phyloP scores from a whole-genome alignment of 306 rosid genomes.

The Inga laurina region DNA sequence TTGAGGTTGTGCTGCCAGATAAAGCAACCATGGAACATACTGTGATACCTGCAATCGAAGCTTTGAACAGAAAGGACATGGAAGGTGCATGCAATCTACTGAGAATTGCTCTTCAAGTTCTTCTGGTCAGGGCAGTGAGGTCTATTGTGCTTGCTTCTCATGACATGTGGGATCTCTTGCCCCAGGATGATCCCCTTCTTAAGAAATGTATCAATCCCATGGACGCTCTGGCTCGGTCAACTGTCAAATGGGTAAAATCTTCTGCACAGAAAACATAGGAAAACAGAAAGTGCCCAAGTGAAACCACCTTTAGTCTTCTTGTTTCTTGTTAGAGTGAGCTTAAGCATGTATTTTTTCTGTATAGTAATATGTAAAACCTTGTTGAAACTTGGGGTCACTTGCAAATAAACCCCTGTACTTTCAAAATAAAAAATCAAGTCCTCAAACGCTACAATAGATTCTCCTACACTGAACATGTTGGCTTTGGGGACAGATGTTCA shows the following conservation, averaged over 20 bases:
- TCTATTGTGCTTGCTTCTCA: slow-evolving; percentile 67
- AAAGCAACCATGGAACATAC: slow-evolving; percentile 78
- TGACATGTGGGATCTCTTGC: slow-evolving; percentile 61
- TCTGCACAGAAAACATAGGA: slow-evolving; percentile 22
- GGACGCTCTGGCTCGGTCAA: slow-evolving; percentile 48
- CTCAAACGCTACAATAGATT: not conserved
- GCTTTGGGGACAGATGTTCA: not conserved
- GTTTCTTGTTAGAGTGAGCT: slow-evolving; percentile 23
- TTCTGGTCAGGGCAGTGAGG: slow-evolving; percentile 72
- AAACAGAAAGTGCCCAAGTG: not conserved
- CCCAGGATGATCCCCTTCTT: slow-evolving; percentile 56
- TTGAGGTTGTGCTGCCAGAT: slow-evolving; percentile 75
- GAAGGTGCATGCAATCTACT: slow-evolving; percentile 77
- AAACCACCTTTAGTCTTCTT: not conserved
- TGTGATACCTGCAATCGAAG: slow-evolving; percentile 70
- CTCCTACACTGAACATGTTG: not conserved
- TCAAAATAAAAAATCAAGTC: not conserved
- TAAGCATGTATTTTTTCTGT: slow-evolving; percentile 31
- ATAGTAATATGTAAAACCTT: not conserved
- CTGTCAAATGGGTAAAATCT: slow-evolving; percentile 47
- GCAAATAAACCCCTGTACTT: not conserved
- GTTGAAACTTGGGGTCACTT: not conserved
- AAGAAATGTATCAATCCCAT: slow-evolving; percentile 50
- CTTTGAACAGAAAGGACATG: slow-evolving; percentile 69
- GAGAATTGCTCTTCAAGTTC: slow-evolving; percentile 79